Percentiles rank a stretch among this genome's conserved stretches.
phyloP scores from a whole-genome alignment of 371 early-diverging fungal species.

The Apophysomyces sp. region DNA sequence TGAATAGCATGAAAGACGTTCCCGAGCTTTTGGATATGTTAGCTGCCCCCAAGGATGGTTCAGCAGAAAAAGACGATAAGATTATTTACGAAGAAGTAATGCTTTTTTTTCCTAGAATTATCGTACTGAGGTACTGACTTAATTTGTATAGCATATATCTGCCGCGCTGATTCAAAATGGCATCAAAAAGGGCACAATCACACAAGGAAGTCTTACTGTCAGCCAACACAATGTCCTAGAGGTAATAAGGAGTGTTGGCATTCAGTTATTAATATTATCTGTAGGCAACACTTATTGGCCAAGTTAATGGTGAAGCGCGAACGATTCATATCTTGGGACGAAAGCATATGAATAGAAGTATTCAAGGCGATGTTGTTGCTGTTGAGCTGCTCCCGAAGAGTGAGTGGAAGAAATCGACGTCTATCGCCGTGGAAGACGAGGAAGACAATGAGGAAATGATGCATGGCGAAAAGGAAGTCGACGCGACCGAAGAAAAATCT shows the following conservation, averaged over 20 bases:
- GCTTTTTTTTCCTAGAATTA: neutral
- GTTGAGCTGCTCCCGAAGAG: constrained; percentile 82
- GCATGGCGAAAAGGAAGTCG: constrained; percentile 41
- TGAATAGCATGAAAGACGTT: constrained; percentile 46
- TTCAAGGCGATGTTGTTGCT: constrained; percentile 91
- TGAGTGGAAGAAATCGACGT: constrained; percentile 80
- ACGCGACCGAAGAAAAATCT: constrained; percentile 22
- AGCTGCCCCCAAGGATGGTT: constrained; percentile 54
- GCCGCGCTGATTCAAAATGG: constrained; percentile 80
- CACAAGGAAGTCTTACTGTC: constrained; percentile 84
- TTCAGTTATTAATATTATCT: neutral
- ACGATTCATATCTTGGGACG: constrained; percentile 84
- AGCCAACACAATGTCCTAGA: constrained; percentile 86
- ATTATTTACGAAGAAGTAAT: constrained; percentile 57
- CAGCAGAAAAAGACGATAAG: constrained; percentile 38
- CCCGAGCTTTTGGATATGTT: constrained; percentile 92
- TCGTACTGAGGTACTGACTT: no score
- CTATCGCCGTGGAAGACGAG: constrained; percentile 69
- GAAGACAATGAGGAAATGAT: constrained; percentile 53
- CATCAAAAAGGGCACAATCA: constrained; percentile 73
- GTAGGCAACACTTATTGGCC: constrained; percentile 75
- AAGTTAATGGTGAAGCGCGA: constrained; percentile 70
- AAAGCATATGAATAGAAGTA: constrained; percentile 82
- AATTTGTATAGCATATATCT: constrained; percentile 64
- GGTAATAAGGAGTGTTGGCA: constrained; percentile 22